Evolutionary conservation across 148 eudicot genomes (phyloP).

Genomic region (Hydrangea macrophylla): DNA sequence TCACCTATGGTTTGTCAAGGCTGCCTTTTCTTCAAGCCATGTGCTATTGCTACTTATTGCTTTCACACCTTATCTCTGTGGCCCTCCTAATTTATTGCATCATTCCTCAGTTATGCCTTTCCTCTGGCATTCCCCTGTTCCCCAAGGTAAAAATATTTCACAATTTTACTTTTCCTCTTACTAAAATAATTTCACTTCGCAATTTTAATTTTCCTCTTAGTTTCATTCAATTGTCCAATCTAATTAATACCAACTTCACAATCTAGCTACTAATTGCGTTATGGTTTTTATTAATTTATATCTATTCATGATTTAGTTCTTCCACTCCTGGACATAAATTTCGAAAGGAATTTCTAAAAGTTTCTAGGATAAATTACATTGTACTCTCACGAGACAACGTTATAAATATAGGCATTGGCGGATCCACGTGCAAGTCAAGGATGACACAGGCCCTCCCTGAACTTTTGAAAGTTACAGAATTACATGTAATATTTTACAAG

Average conservation of each 20-base stretch:
- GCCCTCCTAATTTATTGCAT: conserved; percentile 26
- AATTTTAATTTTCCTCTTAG: neutral
- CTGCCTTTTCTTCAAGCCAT: conserved; percentile 35
- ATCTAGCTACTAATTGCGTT: neutral
- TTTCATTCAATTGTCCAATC: neutral
- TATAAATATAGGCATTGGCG: too few species aligned
- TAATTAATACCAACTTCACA: neutral
- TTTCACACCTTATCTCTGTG: conserved; percentile 16
- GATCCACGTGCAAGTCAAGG: too few species aligned
- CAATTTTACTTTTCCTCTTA: neutral
- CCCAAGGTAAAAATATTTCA: conserved; percentile 41
- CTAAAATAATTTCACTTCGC: neutral
- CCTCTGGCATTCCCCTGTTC: conserved; percentile 40
- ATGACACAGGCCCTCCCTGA: too few species aligned
- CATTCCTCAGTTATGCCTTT: conserved; percentile 38
- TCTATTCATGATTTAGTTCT: neutral
- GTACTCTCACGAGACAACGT: too few species aligned
- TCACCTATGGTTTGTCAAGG: conserved; percentile 29
- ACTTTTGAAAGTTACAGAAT: too few species aligned
- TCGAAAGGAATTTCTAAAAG: too few species aligned
- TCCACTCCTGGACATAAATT: too few species aligned
- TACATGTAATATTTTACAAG: too few species aligned
- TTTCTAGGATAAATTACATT: too few species aligned
- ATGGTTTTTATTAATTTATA: too few species aligned
- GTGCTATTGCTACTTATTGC: conserved; percentile 28